These are phyloP conservation scores for Saururus chinensis DNA, from an alignment of 164 flowering plant genomes.

Conservation along the genomic window DNA sequence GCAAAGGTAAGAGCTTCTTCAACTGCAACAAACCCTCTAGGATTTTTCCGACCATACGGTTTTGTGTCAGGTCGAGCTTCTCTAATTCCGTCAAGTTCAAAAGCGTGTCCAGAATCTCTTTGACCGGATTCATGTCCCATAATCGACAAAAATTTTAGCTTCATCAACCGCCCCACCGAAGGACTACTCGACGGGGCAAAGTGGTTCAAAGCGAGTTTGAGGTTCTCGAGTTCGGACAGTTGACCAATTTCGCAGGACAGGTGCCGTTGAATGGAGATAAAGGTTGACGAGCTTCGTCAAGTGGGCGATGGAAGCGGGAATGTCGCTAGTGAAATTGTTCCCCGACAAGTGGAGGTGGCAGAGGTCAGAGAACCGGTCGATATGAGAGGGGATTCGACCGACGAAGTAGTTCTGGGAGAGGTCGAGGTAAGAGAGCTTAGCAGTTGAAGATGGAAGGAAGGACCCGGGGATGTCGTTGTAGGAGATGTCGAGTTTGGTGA, in stretches of 20 bases:
- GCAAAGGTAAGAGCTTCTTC: slow-evolving; percentile 44
- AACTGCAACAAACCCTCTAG: slow-evolving; percentile 43
- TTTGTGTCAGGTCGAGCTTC: slow-evolving; percentile 40
- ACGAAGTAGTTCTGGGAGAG: slow-evolving; percentile 52
- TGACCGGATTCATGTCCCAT: slow-evolving; percentile 29
- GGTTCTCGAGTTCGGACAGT: slow-evolving; percentile 32
- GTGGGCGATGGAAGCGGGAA: slow-evolving; percentile 43
- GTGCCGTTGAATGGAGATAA: slow-evolving; percentile 38
- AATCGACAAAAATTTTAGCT: slow-evolving; percentile 34
- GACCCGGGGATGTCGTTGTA: slow-evolving; percentile 37
- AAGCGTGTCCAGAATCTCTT: slow-evolving; percentile 44
- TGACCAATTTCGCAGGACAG: slow-evolving; percentile 52
- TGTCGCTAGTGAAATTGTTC: slow-evolving; percentile 67
- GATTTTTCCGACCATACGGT: slow-evolving; percentile 39
- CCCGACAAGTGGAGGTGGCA: slow-evolving; percentile 26
- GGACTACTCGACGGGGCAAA: slow-evolving; percentile 37
- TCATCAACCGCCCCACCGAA: slow-evolving; percentile 31
- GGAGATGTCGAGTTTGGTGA: slow-evolving; percentile 31
- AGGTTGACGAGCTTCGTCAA: slow-evolving; percentile 23
- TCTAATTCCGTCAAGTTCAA: slow-evolving; percentile 25
- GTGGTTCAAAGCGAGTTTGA: slow-evolving; percentile 13
- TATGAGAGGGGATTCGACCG: slow-evolving; percentile 48
- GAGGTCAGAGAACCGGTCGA: slow-evolving; percentile 33
- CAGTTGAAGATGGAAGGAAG: slow-evolving; percentile 60
- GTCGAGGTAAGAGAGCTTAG: slow-evolving; percentile 34